Percentiles rank a stretch among this genome's conserved stretches.
Conservation (phyloP, 352 stramenopile genomes). For the Phytophthora vignae region DNA sequence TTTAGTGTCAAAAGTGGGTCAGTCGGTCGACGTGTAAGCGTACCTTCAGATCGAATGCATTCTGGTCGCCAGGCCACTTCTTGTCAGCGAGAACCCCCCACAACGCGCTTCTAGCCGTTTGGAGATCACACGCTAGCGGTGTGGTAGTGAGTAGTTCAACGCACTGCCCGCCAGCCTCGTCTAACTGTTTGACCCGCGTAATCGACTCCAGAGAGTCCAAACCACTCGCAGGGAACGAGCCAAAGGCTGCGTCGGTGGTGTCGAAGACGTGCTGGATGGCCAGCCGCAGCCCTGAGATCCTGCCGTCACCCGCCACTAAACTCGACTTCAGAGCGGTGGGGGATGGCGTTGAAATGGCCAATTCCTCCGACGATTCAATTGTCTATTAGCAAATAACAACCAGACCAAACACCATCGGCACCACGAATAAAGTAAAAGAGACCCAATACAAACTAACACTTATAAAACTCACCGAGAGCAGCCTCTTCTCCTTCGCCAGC, state of each 20-base stretch:
- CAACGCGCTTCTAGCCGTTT: conserved; percentile 4
- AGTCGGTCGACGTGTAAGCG: background rate
- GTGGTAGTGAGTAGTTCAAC: conserved; percentile 20
- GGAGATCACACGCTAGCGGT: conserved; percentile 9
- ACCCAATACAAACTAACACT: too few species aligned
- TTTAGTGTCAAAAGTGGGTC: background rate
- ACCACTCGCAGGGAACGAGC: background rate
- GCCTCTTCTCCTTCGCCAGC: conserved; percentile 8
- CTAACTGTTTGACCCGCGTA: conserved; percentile 8
- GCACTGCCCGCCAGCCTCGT: background rate
- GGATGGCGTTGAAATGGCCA: background rate
- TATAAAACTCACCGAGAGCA: conserved; percentile 5
- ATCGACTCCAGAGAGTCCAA: conserved; percentile 5
- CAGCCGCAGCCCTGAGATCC: background rate
- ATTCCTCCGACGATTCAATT: background rate
- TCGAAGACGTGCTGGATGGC: conserved; percentile 6
- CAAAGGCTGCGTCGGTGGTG: conserved; percentile 9
- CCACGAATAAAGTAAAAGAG: background rate
- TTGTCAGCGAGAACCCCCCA: conserved; percentile 14
- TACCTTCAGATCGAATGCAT: conserved; percentile 18
- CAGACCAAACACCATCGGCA: background rate
- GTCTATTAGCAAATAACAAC: background rate
- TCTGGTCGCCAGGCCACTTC: conserved; percentile 7
- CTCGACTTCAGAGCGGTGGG: background rate
- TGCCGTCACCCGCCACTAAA: background rate